Base-by-base conservation (phyloP, 2,329 filamentous ascomycete species). In the Fusarium xyrophilum region DNA sequence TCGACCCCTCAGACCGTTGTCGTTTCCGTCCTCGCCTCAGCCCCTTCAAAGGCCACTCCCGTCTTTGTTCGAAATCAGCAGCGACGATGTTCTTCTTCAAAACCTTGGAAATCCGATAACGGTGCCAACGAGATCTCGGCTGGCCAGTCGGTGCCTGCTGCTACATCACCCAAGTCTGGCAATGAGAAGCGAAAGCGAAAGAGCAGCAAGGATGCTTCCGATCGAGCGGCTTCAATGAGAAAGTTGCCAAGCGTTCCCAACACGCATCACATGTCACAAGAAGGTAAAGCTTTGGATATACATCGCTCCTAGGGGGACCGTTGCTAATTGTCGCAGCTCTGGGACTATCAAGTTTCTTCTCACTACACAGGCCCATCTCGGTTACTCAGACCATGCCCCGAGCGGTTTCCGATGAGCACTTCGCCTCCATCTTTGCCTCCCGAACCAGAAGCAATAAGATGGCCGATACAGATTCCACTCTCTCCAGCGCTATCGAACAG, bases 331-430 rank as follows among this genome's bases (percentile, higher is more conserved):
- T 75, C 67, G 8, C 70, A 98, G 96, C 96, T 76, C 86, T 98
- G 65, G 90, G 91, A 68, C 84, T 97, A 46, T 96, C 95, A 11
- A 91, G 91, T 63, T 98, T 99, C 85, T 98, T 98, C 84, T 96
- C 94, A 67, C 91, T 97, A 70, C 93, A 99, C 81, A 90, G 96
- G 65, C 96, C 96, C 46, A 95, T 99, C 75, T 97, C 93, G 57
- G 88, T 97, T 70, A 93, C 90, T 51, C 89, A 90, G 73, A 90
- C 91, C 71, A 90, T 97, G 76, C 96, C 91, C 58, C 89, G 87
- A 73, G 83, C 86, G 23, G 86, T 93, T 46, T 89, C 87, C 54
- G 84, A 91, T 66, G 90, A 92, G 76, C 86, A 90, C 51, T 97
- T 98, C 79, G 90, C 92, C 66, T 86, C 91, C 75, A 94, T 99